phyloP scores from a whole-genome alignment of 345 rosid species.

The Citropsis articulata region DNA sequence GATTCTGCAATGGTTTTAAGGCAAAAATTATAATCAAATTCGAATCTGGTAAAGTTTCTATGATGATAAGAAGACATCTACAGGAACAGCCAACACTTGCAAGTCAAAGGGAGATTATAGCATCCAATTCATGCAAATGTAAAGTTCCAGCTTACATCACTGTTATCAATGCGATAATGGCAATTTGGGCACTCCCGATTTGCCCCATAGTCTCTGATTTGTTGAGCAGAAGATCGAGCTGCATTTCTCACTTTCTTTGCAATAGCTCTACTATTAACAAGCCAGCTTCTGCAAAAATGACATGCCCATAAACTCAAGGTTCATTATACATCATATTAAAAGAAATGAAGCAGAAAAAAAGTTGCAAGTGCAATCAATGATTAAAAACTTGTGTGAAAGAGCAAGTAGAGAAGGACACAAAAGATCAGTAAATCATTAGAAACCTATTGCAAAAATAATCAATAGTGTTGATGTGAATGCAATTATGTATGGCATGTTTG shows the following conservation, averaged over 20 bases:
- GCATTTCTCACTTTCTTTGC: constrained; percentile 77
- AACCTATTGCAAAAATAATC: not conserved
- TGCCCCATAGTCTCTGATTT: constrained; percentile 64
- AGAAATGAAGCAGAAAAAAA: not conserved
- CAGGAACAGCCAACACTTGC: not conserved
- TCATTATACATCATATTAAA: not conserved
- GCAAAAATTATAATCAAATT: not conserved
- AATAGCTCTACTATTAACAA: constrained; percentile 63
- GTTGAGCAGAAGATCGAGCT: constrained; percentile 39
- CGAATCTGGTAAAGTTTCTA: not conserved
- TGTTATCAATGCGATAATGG: constrained; percentile 57
- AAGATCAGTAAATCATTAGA: not conserved
- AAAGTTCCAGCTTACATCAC: constrained; percentile 55
- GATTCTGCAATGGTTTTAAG: not conserved
- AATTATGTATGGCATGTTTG: not conserved
- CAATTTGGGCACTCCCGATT: constrained; percentile 79
- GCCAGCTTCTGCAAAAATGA: constrained; percentile 65
- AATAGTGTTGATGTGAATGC: not conserved
- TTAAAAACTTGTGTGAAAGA: not conserved
- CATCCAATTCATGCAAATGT: not conserved
- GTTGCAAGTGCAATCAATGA: not conserved
- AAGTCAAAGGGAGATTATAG: not conserved
- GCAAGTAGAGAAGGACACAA: not conserved
- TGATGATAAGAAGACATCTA: not conserved
- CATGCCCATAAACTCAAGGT: constrained; percentile 1